Percentiles rank a stretch among this genome's conserved stretches.
phyloP scores from a whole-genome alignment of 108 stramenopile genomes.

The Hondaea fermentalgiana region DNA sequence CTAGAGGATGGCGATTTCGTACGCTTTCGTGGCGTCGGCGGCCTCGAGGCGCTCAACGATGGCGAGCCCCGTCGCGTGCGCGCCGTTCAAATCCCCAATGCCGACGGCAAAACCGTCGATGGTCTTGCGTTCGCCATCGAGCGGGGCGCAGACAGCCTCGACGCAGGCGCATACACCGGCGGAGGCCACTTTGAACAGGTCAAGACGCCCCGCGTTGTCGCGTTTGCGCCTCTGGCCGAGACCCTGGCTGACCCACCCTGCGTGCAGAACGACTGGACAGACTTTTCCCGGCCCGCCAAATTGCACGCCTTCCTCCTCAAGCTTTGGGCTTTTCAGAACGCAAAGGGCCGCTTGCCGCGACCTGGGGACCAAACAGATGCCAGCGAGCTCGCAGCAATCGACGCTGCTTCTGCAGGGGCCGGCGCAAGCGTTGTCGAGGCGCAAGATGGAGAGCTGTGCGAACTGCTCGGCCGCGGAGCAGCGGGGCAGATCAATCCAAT shows the following conservation, averaged over 20 bases:
- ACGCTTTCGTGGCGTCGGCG: constrained; percentile 70
- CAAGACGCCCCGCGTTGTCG: constrained; percentile 5
- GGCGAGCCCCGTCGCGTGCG: constrained; percentile 1
- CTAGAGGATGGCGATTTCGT: constrained; percentile 88
- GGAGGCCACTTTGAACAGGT: constrained; percentile 21
- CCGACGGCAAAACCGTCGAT: not conserved
- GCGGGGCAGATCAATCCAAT: not conserved
- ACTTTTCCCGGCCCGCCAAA: not conserved
- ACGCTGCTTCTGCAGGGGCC: not conserved
- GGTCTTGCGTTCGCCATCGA: not conserved
- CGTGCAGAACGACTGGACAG: not conserved
- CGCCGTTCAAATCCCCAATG: not conserved
- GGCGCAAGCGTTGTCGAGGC: not conserved
- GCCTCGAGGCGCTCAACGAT: constrained; percentile 52
- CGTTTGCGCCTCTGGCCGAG: constrained; percentile 20
- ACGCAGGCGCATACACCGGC: not conserved
- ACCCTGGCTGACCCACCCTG: not conserved
- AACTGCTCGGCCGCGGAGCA: not conserved
- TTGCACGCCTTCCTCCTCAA: not conserved
- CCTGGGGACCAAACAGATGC: constrained; percentile 10
- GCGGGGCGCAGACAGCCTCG: not conserved
- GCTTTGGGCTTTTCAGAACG: not conserved
- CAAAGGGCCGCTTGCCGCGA: not conserved
- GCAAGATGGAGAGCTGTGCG: not conserved
- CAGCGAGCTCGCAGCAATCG: not conserved